Percentiles rank a stretch among this genome's conserved stretches.
Evolutionary conservation across 257 asterid species (phyloP).

Genomic region (Nicotiana undulata): DNA sequence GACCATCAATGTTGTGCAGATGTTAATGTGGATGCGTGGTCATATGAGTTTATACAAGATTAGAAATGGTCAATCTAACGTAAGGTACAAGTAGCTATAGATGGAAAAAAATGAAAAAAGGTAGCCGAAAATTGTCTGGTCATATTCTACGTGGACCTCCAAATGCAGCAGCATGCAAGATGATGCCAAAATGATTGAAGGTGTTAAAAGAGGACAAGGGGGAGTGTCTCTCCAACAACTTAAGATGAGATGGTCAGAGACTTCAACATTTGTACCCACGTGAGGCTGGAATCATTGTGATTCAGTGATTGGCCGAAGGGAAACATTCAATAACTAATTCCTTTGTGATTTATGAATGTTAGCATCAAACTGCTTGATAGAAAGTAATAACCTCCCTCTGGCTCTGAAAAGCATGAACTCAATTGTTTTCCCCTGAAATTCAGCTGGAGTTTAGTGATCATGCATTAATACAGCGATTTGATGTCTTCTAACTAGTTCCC

Average conservation of each 20-base stretch:
- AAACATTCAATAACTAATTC: not conserved
- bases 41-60: not conserved
- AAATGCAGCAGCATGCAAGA: not conserved
- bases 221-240: too few species aligned
- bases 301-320: not conserved
- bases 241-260: too few species aligned
- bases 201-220: not conserved
- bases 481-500: not conserved
- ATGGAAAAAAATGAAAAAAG: not conserved
- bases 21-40: not conserved
- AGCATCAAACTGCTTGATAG: not conserved
- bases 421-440: not conserved
- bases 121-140: not conserved
- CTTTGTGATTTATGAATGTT: not conserved
- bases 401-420: not conserved
- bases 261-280: not conserved
- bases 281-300: not conserved
- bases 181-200: not conserved
- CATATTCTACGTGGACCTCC: not conserved
- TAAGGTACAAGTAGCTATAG: not conserved
- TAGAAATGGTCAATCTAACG: not conserved
- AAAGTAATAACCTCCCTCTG: not conserved
- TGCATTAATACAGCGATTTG: not conserved
- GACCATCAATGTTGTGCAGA: not conserved
- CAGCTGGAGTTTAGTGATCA: not conserved